These are phyloP conservation scores for Serendipita sp. DNA, from an alignment of 768 basidiomycete species.

Conservation along the genomic window DNA sequence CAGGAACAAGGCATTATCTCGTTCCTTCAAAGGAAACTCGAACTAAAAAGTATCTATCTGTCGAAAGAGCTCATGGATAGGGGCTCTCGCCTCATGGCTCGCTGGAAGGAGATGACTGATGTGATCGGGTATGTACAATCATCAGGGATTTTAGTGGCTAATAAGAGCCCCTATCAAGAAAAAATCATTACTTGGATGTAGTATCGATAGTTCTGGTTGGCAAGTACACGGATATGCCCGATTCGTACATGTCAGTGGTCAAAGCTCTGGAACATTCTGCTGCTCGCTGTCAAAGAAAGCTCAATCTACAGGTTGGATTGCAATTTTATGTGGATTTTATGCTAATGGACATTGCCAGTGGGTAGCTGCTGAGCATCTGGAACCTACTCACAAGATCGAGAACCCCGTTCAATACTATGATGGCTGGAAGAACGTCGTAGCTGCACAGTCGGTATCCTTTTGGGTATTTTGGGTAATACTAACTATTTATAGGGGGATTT, in stretches of 20 bases:
- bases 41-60: constrained; percentile 43
- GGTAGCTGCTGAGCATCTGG: constrained; percentile 91
- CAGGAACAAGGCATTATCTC: constrained; percentile 83
- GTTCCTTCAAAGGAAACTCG: constrained; percentile 70
- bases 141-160: neutral
- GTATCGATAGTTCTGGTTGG: constrained; percentile 87
- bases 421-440: constrained; percentile 84
- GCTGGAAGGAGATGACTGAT: constrained; percentile 74
- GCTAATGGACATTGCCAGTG: constrained; percentile 35
- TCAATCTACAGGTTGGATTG: constrained; percentile 56
- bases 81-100: constrained; percentile 47
- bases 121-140: constrained; percentile 18
- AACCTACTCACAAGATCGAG: constrained; percentile 59
- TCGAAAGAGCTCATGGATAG: constrained; percentile 38
- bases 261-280: constrained; percentile 96
- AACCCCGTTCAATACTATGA: constrained; percentile 86
- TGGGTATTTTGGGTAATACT: neutral
- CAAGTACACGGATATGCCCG: constrained; percentile 92
- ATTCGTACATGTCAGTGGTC: constrained; percentile 96
- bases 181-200: constrained; percentile 79
- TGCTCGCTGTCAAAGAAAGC: constrained; percentile 75
- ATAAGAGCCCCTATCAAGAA: constrained; percentile 31
- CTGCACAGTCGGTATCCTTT: constrained; percentile 48
- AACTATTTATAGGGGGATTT: constrained; percentile 53
- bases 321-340: neutral